Conservation (phyloP, 768 basidiomycete species). For the Imleria badia region DNA sequence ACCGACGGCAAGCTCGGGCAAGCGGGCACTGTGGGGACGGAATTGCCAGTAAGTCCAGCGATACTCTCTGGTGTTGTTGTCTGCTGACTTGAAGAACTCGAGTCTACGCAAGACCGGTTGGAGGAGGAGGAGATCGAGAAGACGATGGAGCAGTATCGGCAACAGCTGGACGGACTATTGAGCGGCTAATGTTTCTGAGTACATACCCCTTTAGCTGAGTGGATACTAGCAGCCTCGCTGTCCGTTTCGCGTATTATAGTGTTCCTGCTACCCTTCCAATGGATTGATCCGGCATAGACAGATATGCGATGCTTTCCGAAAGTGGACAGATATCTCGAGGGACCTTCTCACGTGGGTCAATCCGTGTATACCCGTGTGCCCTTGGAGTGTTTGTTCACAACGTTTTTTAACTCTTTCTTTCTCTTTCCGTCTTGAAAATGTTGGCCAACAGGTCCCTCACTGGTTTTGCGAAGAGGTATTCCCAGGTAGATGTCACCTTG, state of each 20-base stretch:
- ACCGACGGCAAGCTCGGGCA: slow-evolving; percentile 96
- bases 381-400: slow-evolving; percentile 12
- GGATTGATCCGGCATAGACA: background rate
- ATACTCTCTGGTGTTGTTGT: background rate
- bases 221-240: background rate
- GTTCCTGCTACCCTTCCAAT: background rate
- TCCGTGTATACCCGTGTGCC: slow-evolving; percentile 27
- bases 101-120: slow-evolving; percentile 60
- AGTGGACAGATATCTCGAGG: slow-evolving; percentile 2
- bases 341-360: slow-evolving; percentile 18
- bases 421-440: slow-evolving; percentile 44
- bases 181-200: slow-evolving; percentile 38
- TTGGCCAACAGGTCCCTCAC: slow-evolving; percentile 56
- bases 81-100: slow-evolving; percentile 7
- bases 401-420: slow-evolving; percentile 17
- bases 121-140: slow-evolving; percentile 84
- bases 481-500: slow-evolving; percentile 43
- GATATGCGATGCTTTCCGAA: slow-evolving; percentile 3
- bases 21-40: slow-evolving; percentile 68
- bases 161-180: slow-evolving; percentile 84
- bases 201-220: slow-evolving; percentile 14
- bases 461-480: slow-evolving; percentile 48
- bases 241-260: slow-evolving; percentile 12
- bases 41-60: slow-evolving; percentile 64
- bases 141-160: slow-evolving; percentile 87